phyloP scores from a whole-genome alignment of 495 filamentous ascomycete species.

The Bacidia rubella region DNA sequence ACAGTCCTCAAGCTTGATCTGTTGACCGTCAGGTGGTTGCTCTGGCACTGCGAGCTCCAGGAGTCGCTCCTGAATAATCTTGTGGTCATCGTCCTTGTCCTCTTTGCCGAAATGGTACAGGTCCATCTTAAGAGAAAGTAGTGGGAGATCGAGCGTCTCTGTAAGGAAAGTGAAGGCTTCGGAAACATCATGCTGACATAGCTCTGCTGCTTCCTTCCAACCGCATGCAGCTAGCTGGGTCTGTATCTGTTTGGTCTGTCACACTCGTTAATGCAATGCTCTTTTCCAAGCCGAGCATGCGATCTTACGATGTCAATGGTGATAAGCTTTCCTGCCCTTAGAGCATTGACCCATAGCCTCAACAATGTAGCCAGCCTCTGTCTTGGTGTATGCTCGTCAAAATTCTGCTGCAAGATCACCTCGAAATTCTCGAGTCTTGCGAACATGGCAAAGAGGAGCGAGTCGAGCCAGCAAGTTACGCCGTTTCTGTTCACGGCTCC shows the following conservation, averaged over 20 bases:
- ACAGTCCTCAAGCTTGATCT: slow-evolving; percentile 73
- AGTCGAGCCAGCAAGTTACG: slow-evolving; percentile 85
- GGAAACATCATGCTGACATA: slow-evolving; percentile 82
- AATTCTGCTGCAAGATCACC: slow-evolving; percentile 64
- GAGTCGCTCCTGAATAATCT: slow-evolving; percentile 79
- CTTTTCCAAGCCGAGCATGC: neutral
- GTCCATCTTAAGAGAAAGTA: slow-evolving; percentile 86
- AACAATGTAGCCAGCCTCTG: slow-evolving; percentile 59
- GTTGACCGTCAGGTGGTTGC: slow-evolving; percentile 42
- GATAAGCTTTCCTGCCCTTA: slow-evolving; percentile 73
- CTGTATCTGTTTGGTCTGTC: slow-evolving; percentile 69
- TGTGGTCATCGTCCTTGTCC: slow-evolving; percentile 74
- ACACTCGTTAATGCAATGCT: slow-evolving; percentile 16
- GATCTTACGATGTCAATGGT: slow-evolving; percentile 64
- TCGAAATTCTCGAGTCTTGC: slow-evolving; percentile 80
- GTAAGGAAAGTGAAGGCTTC: slow-evolving; percentile 95
- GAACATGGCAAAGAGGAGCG: slow-evolving; percentile 96
- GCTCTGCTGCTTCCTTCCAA: slow-evolving; percentile 66
- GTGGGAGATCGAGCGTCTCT: slow-evolving; percentile 70
- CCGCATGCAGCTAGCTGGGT: slow-evolving; percentile 74
- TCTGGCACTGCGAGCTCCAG: slow-evolving; percentile 72
- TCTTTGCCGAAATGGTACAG: slow-evolving; percentile 84
- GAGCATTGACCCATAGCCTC: slow-evolving; percentile 84
- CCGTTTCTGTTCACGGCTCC: slow-evolving; percentile 77
- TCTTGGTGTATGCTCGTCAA: slow-evolving; percentile 53